Base-by-base conservation (phyloP, 768 basidiomycete genomes). In the Psilocybe tampanensis region DNA sequence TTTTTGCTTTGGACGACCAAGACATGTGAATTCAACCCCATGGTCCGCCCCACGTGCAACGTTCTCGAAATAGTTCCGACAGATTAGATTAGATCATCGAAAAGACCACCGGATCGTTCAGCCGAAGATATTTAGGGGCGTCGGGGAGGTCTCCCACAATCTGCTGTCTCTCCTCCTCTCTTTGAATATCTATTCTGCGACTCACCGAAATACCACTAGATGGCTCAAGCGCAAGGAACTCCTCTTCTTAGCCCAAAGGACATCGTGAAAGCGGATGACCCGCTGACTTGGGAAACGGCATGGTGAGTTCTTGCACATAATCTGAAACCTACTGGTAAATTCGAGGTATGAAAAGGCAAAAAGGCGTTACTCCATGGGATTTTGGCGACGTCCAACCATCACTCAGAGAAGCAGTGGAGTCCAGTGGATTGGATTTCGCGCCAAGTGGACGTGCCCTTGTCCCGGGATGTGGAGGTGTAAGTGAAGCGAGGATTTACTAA, bases 351-450 rank as follows among this genome's bases (percentile, higher is more conserved):
- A 24, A 26, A 1, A 53, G 52, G 52, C 52, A 53, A n/a, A 53
- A 53, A 34, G 64, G 61, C 0, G 53, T 83, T 1, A 88, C 85
- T 0, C 88, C 89, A 1, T 90, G 89, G 88, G 88, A 89, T 60
- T 65, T 66, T 6, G 81, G 85, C 2, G 68, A 72, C 6, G 63
- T 74, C 3, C 87, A 89, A 60, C 86, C 83, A 6, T 77, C 86
- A 1, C 71, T 89, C 53, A 69, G 66, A 22, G 82, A 85, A 47
- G 67, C 86, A 1, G 64, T 89, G 22, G 72, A 80, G 45, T 77
- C 78, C 1, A 72, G 72, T 15, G 68, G 73, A 26, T 61, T 85
- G 15, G 67, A 75, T 0, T 73, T 82, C 43, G 82, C 86, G 4
- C 72, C 56, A 1, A 53, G 18, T 13, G 70, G 72, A 5, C 44